Conservation (phyloP, 768 basidiomycete genomes). For the Lactifluus piperatus region DNA sequence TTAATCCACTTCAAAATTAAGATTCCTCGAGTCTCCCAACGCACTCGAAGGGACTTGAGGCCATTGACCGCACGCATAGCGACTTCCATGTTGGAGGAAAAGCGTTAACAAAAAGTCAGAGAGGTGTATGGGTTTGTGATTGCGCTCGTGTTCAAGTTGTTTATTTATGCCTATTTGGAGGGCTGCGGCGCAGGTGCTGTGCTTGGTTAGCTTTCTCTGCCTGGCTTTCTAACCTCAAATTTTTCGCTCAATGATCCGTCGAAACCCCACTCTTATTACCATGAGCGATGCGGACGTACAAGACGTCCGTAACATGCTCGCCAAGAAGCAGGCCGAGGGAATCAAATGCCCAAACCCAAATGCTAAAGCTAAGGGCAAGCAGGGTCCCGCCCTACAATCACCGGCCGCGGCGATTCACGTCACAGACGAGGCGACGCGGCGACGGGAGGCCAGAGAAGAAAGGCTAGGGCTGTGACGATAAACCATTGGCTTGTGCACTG, state of each 20-base stretch:
- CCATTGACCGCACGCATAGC: constrained; percentile 58
- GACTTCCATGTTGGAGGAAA: constrained; percentile 46
- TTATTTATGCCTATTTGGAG: constrained; percentile 14
- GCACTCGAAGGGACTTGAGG: constrained; percentile 60
- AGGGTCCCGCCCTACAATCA: neutral
- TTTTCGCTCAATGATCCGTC: constrained; percentile 54
- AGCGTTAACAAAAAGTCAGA: neutral
- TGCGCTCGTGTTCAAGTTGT: neutral
- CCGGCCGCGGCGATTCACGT: constrained; percentile 16
- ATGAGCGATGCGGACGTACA: constrained; percentile 75
- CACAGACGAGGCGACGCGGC: constrained; percentile 28
- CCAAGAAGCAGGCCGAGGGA: constrained; percentile 27
- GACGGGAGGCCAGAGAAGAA: constrained; percentile 29
- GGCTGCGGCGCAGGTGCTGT: constrained; percentile 13
- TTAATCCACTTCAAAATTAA: neutral
- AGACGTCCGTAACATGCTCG: constrained; percentile 56
- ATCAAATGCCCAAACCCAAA: constrained; percentile 1
- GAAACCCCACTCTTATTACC: constrained; percentile 65
- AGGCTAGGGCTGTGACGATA: constrained; percentile 24
- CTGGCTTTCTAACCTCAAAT: neutral
- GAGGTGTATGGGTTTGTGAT: neutral
- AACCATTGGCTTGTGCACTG: neutral
- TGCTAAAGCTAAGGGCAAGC: constrained; percentile 10
- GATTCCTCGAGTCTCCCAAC: constrained; percentile 21
- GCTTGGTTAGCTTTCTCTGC: too few species aligned